Evolutionary conservation across 2,329 filamentous ascomycete genomes (phyloP), one percentile per base, ranked within the genome.

Genomic region (Metarhizium sp.): DNA sequence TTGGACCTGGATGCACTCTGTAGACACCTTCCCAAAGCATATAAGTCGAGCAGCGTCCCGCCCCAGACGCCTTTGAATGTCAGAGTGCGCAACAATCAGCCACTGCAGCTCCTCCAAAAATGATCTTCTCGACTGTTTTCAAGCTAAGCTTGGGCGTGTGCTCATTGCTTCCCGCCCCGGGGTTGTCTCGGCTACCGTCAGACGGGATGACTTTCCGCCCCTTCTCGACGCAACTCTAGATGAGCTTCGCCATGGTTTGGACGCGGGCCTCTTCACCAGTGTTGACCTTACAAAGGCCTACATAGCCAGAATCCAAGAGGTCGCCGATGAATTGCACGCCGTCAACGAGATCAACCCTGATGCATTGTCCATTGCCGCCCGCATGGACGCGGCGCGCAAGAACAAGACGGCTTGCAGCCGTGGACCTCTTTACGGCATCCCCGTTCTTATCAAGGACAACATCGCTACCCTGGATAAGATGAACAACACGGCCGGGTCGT

Each of bases 371-470:
- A 71, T 74, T 8, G 74, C 75, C 0, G 62, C 59, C 2, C 56
- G 62, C 1, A 59, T 73, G 4, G 75, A 77, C 52, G 54, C 30
- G 1, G 57, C 7, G 59, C 65, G 56, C 36, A 52, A 53, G 2
- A 36, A 43, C 4, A 61, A 63, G 29, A 58, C 42, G 16, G 42
- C 59, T 5, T 48, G 30, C 16, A 48, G 32, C 38, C 20, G 20
- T 1, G 67, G 77, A 0, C 80, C 81, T 2, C 71, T 86, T 0
- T 82, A 87, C 63, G 84, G 85, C 6, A 75, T 87, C 4, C 85
- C 84, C 0, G 78, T 87, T 29, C 68, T 87, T 5, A 73, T 87
- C 69, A 88, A 88, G 66, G 80, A 85, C 68, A 86, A 84, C 63
- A 85, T 88, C 51, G 83, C 78, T 14, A 87, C 84, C 0, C 65